Evolutionary conservation across 1,284 basidiomycete species (phyloP), one percentile per base, ranked within the genome.

Genomic region (Coriolopsis trogii): DNA sequence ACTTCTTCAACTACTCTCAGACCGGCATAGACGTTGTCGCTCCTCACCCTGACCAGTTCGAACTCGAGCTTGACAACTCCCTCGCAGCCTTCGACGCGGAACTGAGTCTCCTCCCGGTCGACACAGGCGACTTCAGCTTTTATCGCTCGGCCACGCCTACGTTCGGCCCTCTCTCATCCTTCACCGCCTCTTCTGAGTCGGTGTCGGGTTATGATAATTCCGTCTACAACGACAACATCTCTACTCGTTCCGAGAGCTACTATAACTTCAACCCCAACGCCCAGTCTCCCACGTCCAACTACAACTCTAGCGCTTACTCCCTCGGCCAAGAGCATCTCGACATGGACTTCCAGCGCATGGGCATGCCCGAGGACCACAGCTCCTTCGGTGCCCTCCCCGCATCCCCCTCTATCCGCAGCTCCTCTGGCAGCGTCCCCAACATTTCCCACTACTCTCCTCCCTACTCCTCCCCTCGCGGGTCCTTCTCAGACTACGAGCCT

Each of bases 111-210:
- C 71, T 84, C 58, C 80, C 79, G 56, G 73, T 84, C 54, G 81
- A 87, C 70, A 73, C 78, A 60, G 78, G 79, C 72, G 75, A 82
- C 59, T 86, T 82, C 72, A 75, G 76, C 62, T 79, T 80, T 72
- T 74, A 84, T 58, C 77, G 82, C 64, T 74, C 82, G 56, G 80
- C 82, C 61, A 81, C 81, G 54, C 81, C 78, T 66, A 80, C 78
- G 68, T 79, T 80, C 70, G 85, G 85, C 54, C 85, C 89, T 53
- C 84, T 82, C 42, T 91, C 89, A 50, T 79, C 84, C 58, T 82
- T 91, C 70, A 90, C 89, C 58, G 81, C 80, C 58, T 89, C 87
- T 29, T 87, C 87, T 53, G 88, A 90, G 69, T 88, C 85, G 58
- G 76, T 82, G 51, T 73, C 71, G 54, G 69, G 67, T 44, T 69